phyloP scores from a whole-genome alignment of 2,329 filamentous ascomycete genomes.

The Diatrype stigma region DNA sequence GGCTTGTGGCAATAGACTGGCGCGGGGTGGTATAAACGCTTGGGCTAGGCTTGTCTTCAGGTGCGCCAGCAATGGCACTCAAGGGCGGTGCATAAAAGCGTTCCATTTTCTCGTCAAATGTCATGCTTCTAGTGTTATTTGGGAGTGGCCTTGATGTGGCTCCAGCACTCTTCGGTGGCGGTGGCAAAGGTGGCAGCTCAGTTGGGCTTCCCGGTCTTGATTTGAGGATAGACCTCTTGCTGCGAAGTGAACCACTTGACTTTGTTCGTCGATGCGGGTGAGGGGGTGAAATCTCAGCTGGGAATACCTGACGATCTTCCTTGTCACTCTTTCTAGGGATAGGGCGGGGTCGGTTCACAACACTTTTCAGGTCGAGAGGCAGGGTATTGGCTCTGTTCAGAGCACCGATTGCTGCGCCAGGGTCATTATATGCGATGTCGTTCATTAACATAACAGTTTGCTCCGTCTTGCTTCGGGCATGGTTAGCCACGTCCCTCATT shows the following conservation, averaged over 20 bases:
- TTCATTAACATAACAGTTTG: slow-evolving; percentile 55
- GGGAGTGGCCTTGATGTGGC: slow-evolving; percentile 37
- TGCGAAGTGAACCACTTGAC: slow-evolving; percentile 43
- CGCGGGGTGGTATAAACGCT: slow-evolving; percentile 19
- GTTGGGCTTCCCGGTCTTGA: slow-evolving; percentile 42
- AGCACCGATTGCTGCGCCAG: slow-evolving; percentile 38
- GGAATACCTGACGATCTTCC: slow-evolving; percentile 46
- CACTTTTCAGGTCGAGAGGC: slow-evolving; percentile 14
- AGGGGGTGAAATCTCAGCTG: slow-evolving; percentile 37
- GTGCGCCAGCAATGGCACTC: slow-evolving; percentile 16
- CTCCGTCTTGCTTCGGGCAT: slow-evolving; percentile 27
- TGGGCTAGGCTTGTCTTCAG: slow-evolving; percentile 28
- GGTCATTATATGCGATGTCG: slow-evolving; percentile 52
- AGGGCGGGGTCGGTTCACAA: slow-evolving; percentile 53
- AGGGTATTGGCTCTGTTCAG: not conserved
- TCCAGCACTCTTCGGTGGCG: slow-evolving; percentile 40
- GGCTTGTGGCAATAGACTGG: slow-evolving; percentile 28
- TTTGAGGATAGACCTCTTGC: slow-evolving; percentile 42
- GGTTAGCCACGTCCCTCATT: slow-evolving; percentile 25
- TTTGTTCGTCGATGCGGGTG: slow-evolving; percentile 43
- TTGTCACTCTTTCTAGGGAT: slow-evolving; percentile 46
- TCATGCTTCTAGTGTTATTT: slow-evolving; percentile 55
- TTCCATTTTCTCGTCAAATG: slow-evolving; percentile 53
- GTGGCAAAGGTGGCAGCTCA: slow-evolving; percentile 48
- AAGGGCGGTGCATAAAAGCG: slow-evolving; percentile 42